These are phyloP conservation scores for Nicotiana sylvestris DNA, from an alignment of 257 asterid species.

Conservation along the genomic window DNA sequence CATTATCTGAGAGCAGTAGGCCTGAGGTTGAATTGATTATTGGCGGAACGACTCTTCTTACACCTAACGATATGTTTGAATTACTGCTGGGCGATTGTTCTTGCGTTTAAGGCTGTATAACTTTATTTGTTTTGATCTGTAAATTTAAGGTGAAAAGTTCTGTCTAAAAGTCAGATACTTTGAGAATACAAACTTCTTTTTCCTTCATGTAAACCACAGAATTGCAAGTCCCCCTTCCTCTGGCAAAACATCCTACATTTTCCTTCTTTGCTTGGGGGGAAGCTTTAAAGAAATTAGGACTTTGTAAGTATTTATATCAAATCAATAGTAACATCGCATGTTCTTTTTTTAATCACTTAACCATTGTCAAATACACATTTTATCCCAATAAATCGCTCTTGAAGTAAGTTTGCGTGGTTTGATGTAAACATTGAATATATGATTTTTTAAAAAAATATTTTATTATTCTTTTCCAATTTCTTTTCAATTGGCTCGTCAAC, in stretches of 20 bases:
- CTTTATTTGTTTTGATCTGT: not conserved
- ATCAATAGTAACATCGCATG: not conserved
- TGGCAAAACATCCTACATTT: not conserved
- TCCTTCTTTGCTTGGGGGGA: not conserved
- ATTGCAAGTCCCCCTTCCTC: not conserved
- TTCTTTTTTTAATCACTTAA: no score
- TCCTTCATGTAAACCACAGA: not conserved
- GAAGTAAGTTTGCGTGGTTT: not conserved
- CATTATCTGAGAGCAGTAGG: constrained; percentile 69
- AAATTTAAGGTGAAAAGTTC: not conserved
- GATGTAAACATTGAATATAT: not conserved
- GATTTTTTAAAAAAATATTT: no score
- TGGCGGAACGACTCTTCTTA: constrained; percentile 92
- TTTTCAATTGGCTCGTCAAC: no score
- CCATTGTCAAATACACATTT: not conserved
- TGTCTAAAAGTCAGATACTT: not conserved
- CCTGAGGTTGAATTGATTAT: constrained; percentile 72
- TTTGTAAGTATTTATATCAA: not conserved
- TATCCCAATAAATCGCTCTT: not conserved
- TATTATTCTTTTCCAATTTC: no score
- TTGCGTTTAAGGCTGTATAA: constrained; percentile 32
- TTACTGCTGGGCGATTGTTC: constrained; percentile 73
- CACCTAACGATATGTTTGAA: constrained; percentile 78
- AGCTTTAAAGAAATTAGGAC: not conserved
- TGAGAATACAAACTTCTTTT: not conserved